Conservation (phyloP, 805 yeast species). For the Teunomyces aglyptinius region DNA sequence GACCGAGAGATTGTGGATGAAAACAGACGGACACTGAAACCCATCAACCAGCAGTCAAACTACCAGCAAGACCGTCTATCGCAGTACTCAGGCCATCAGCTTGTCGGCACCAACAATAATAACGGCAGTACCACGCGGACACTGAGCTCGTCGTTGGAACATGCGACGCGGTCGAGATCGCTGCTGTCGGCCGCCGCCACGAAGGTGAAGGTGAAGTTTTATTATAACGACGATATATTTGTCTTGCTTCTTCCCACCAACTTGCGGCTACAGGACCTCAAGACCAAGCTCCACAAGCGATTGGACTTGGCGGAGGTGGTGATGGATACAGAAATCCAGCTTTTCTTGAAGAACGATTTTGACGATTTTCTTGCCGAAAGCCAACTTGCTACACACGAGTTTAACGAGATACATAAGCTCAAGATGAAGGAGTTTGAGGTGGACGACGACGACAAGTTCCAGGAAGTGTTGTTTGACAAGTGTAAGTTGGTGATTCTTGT, state of each 20-base stretch:
- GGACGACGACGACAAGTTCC: constrained; percentile 39
- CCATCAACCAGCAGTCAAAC: constrained; percentile 37
- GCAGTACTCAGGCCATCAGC: constrained; percentile 39
- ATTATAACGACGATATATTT: constrained; percentile 77
- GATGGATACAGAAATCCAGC: constrained; percentile 21
- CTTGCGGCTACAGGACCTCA: constrained; percentile 48
- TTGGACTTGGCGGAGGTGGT: constrained; percentile 29
- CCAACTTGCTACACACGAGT: constrained; percentile 26
- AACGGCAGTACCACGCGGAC: constrained; percentile 9
- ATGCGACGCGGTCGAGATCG: constrained; percentile 19
- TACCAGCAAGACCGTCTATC: constrained; percentile 54
- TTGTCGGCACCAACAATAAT: constrained; percentile 22
- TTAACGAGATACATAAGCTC: constrained; percentile 23
- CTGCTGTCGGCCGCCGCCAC: constrained; percentile 1
- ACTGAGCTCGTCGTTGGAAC: constrained; percentile 2
- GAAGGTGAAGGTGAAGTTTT: constrained; percentile 68
- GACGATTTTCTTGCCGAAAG: constrained; percentile 38
- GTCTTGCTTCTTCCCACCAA: constrained; percentile 57
- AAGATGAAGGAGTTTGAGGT: constrained; percentile 35
- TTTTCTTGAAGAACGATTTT: constrained; percentile 41
- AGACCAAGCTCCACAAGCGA: constrained; percentile 51
- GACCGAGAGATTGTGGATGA: constrained; percentile 47
- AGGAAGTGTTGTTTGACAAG: constrained; percentile 39
- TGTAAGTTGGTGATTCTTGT: constrained; percentile 38
- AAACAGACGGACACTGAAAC: constrained; percentile 27